A percentile compares a stretch with the other conserved stretches of the same genome.
Evolutionary conservation across 2,329 filamentous ascomycete species (phyloP).

Genomic region (Corinectria fuckeliana): DNA sequence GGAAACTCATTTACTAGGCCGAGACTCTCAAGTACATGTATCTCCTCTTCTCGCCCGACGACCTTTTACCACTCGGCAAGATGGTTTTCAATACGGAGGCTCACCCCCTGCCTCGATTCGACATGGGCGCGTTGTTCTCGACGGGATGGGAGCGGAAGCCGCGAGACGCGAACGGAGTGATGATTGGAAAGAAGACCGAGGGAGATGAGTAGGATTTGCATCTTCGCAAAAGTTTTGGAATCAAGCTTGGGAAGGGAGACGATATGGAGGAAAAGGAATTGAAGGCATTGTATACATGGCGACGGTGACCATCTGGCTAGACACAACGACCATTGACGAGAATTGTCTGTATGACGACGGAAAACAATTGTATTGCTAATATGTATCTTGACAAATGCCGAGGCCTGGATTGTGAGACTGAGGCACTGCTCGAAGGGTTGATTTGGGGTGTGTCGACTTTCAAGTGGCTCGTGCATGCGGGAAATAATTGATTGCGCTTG

Average conservation of each 20-base stretch:
- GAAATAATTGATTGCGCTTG: slow-evolving; percentile 8
- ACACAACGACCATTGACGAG: neutral
- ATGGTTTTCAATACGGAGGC: slow-evolving; percentile 97
- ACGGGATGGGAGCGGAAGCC: slow-evolving; percentile 83
- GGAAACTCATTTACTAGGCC: slow-evolving; percentile 60
- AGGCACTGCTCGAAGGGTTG: neutral
- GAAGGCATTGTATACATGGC: neutral
- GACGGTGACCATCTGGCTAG: neutral
- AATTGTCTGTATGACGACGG: slow-evolving; percentile 18
- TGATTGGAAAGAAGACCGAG: slow-evolving; percentile 37
- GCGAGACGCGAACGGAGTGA: slow-evolving; percentile 55
- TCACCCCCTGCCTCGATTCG: slow-evolving; percentile 86
- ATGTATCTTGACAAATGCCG: neutral
- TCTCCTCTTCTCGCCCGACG: slow-evolving; percentile 84
- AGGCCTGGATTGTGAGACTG: neutral
- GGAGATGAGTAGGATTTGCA: neutral
- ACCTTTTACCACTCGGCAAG: slow-evolving; percentile 83
- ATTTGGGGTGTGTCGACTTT: slow-evolving; percentile 1
- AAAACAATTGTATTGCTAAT: neutral
- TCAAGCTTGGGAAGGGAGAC: neutral
- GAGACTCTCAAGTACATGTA: slow-evolving; percentile 99
- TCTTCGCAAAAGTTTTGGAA: neutral
- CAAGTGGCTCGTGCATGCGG: slow-evolving; percentile 19
- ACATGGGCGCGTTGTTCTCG: slow-evolving; percentile 76
- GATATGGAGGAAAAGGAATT: neutral